Base-by-base conservation (phyloP, 371 early-diverging fungal genomes). In the Mucor irregularis region DNA sequence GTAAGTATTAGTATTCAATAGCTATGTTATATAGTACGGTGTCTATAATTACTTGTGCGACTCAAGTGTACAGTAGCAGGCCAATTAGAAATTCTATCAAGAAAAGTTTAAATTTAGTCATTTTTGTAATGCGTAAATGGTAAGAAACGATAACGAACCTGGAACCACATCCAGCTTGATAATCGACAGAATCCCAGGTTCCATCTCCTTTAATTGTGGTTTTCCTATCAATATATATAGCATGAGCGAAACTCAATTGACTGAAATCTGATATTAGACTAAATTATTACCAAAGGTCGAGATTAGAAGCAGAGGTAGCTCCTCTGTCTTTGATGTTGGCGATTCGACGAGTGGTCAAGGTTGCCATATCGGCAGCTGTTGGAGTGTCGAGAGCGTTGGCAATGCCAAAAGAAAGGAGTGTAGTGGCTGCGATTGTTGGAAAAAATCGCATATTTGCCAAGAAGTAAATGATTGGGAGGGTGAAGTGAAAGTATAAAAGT, bases 81-180 rank as follows among this genome's bases (percentile, higher is more conserved):
- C 68, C 72, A 72, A 33, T 61, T 60, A 2, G 72, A 57, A 25
- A 29, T 31, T 52, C 72, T 69, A 46, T 34, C 22, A 21, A 22
- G 35, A 29, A 38, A 17, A 38, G 19, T 14, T 19, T 19, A 3
- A 14, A 6, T n/a, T 38, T 38, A 35, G 11, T 13, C n/a, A 50
- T 25, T 51, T 14, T 1, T 22, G 24, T 19, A 47, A n/a, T 49
- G 14, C 49, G 6, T 4, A 25, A 34, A 31, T 37, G 34, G 24
- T 13, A n/a, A 16, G 4, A 17, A 45, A 22, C 17, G 11, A 45
- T 19, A 3, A 44, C 14, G 16, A 37, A 61, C 62, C 62, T 53
- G 13, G 63, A 62, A 6, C 22, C 46, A 28, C 67, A 67, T 22
- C 67, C 67, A 17, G 45, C 29, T 4, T 62, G 47, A 14, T 50